Evolutionary conservation across 768 basidiomycete genomes (phyloP).

Genomic region (Cytidiella melzeri): DNA sequence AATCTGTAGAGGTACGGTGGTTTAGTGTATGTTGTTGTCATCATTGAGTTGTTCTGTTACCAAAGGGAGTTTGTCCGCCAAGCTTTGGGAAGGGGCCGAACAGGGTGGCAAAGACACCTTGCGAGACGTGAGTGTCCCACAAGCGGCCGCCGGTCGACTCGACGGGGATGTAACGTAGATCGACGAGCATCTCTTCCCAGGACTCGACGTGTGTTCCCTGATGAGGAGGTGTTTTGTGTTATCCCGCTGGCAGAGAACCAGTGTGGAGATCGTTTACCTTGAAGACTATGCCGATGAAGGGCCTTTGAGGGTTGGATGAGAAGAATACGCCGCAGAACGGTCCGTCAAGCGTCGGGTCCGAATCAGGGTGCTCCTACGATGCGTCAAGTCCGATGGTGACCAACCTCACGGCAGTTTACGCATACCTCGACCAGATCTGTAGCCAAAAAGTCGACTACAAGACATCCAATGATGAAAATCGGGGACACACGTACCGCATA

Average conservation of each 20-base stretch:
- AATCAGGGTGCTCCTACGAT: constrained; percentile 6
- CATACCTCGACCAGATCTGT: constrained; percentile 3
- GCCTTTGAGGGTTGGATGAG: constrained; percentile 4
- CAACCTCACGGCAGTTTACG: neutral
- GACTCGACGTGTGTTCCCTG: constrained; percentile 14
- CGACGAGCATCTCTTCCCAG: constrained; percentile 11
- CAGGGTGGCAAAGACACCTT: constrained; percentile 9
- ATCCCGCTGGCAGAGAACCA: neutral
- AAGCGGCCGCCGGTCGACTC: constrained; percentile 8
- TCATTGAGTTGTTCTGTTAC: neutral
- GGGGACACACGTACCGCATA: constrained; percentile 11
- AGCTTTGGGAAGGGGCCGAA: constrained; percentile 9
- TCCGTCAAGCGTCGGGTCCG: constrained; percentile 11
- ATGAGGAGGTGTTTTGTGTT: neutral
- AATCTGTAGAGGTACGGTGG: constrained; percentile 1
- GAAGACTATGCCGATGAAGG: constrained; percentile 11
- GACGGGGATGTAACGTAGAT: constrained; percentile 10
- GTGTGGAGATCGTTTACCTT: constrained; percentile 3
- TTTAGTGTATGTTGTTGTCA: neutral
- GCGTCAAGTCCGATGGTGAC: neutral
- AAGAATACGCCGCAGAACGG: constrained; percentile 13
- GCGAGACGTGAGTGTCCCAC: constrained; percentile 11
- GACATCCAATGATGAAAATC: no score
- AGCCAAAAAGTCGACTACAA: neutral
- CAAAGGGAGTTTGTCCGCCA: constrained; percentile 8